Evolutionary conservation across 352 stramenopile species (phyloP), one percentile per base, ranked within the genome.

Genomic region (Globisporangium takayamanum): DNA sequence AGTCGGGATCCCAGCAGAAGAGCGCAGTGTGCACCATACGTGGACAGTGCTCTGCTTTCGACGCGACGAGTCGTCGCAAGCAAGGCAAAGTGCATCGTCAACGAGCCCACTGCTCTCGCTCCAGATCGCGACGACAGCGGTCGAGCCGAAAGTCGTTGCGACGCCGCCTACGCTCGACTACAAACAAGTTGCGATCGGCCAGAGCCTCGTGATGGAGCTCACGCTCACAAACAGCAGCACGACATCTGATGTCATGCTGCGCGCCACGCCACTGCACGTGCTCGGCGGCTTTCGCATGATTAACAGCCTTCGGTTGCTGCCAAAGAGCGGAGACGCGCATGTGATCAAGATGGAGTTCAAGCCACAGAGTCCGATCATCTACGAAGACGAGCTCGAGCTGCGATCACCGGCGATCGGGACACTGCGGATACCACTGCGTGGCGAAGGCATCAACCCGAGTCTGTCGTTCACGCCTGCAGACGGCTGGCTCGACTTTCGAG

Each of bases 121-220:
- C 3, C 72, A 94, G 56, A 60, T 96, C 0, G 68, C 63, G 5
- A 92, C 85, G 3, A 88, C 85, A 3, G 73, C 74, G 0, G 66
- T 92, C 33, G 73, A 88, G 10, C 61, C 79, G 0, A 63, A 74
- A 45, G 55, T 97, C 10, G 63, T 68, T 0, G 46, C 74, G 3
- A 84, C 78, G 10, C 66, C 73, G 0, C 60, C 70, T 0, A 59
- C 58, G 0, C 58, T 97, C 15, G 68, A 84, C 37, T 97, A 96
- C 64, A 87, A 83, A 10, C 87, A 96, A 53, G 80, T 97, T 6
- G 87, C 89, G 22, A 89, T 97, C 15, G 88, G 87, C 1, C 81
- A 90, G 53, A 68, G 66, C 6, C 67, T 82, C 11, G 50, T 80
- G 0, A 67, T 77, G 5, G 72, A 88, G 20, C 53, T 97, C n/a